phyloP scores from a whole-genome alignment of 192 early-diverging fungal species.

The Coemansia sp. region DNA sequence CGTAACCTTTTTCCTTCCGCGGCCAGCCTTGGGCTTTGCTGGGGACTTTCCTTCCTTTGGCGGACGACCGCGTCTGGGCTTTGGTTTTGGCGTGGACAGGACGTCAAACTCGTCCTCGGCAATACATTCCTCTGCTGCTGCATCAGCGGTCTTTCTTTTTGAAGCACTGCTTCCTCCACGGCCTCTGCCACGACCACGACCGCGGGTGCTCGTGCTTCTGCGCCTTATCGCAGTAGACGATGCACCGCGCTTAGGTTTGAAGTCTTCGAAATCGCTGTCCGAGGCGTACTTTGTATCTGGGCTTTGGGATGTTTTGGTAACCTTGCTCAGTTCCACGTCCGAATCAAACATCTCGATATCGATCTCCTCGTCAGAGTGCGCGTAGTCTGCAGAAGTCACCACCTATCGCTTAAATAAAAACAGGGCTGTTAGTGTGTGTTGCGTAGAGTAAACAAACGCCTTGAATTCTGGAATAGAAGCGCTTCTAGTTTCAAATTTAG shows the following conservation, averaged over 20 bases:
- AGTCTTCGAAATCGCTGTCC: conserved; percentile 49
- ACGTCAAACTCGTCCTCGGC: conserved; percentile 31
- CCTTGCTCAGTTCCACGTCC: conserved; percentile 47
- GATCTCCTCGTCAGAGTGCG: conserved; percentile 53
- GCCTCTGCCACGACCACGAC: conserved; percentile 41
- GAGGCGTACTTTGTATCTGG: conserved; percentile 17
- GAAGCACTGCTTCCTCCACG: conserved; percentile 13
- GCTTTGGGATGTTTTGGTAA: conserved; percentile 7
- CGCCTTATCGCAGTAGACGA: conserved; percentile 19
- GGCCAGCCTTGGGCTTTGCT: conserved; percentile 37
- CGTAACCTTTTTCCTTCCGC: conserved; percentile 39
- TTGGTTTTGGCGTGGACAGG: conserved; percentile 23
- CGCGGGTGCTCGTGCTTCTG: conserved; percentile 19
- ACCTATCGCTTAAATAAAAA: not conserved
- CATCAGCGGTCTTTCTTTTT: conserved; percentile 2
- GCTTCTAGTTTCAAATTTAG: not conserved
- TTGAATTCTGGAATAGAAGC: not conserved
- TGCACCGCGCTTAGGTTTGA: conserved; percentile 27
- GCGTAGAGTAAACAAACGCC: not conserved
- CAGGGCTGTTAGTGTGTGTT: not conserved
- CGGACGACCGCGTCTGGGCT: conserved; percentile 44
- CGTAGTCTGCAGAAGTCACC: conserved; percentile 45
- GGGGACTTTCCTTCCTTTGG: conserved; percentile 21
- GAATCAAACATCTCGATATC: conserved; percentile 57
- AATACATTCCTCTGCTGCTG: conserved; percentile 8